Evolutionary conservation across 1,284 basidiomycete genomes (phyloP).

Genomic region (Malassezia psittaci): DNA sequence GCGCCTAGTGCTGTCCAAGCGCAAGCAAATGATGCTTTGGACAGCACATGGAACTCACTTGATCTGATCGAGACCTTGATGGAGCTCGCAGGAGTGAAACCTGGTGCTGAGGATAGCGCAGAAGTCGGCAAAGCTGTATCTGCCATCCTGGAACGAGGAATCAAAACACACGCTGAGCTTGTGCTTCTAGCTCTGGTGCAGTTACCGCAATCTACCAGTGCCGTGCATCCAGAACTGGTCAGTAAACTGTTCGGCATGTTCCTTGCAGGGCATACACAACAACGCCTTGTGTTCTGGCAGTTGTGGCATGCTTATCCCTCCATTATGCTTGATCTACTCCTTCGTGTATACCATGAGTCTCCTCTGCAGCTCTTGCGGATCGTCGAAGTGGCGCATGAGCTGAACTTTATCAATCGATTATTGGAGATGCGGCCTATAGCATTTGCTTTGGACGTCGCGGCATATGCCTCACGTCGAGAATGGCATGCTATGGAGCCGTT

Average conservation of each 20-base stretch:
- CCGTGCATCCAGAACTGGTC: conserved; percentile 73
- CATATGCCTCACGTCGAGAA: conserved; percentile 80
- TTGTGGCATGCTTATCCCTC: conserved; percentile 81
- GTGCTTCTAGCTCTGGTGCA: conserved; percentile 87
- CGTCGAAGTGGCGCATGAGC: conserved; percentile 84
- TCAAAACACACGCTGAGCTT: conserved; percentile 72
- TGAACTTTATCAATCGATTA: conserved; percentile 80
- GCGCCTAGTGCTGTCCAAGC: conserved; percentile 66
- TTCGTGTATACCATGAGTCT: conserved; percentile 82
- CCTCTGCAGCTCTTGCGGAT: conserved; percentile 88
- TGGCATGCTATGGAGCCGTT: conserved; percentile 92
- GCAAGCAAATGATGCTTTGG: conserved; percentile 60
- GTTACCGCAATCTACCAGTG: conserved; percentile 74
- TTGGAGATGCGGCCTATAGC: conserved; percentile 76
- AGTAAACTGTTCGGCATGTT: conserved; percentile 80
- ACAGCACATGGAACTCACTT: conserved; percentile 84
- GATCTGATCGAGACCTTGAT: conserved; percentile 76
- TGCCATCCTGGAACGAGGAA: conserved; percentile 41
- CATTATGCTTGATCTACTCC: conserved; percentile 74
- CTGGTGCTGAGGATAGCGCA: conserved; percentile 43
- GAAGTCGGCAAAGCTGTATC: conserved; percentile 30
- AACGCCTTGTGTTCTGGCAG: conserved; percentile 90
- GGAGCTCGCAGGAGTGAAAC: conserved; percentile 82
- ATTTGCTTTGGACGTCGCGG: conserved; percentile 71
- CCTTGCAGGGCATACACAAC: conserved; percentile 79